phyloP scores from a whole-genome alignment of 768 basidiomycete genomes.

The Macrolepiota dolichaula region DNA sequence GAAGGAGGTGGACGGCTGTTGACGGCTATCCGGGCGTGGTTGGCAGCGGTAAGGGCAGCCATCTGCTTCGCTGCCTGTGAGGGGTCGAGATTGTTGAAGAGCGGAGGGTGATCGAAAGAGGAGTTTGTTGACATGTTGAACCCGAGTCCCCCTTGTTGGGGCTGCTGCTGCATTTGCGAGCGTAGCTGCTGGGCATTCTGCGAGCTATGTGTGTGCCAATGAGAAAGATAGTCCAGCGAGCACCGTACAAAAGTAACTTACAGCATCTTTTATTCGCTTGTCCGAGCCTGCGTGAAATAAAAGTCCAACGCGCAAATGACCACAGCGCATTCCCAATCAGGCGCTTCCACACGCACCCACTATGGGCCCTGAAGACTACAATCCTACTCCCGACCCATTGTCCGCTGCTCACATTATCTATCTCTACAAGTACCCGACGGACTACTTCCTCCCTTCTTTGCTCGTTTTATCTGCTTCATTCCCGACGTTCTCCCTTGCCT shows the following conservation, averaged over 20 bases:
- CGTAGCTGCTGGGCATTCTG: slow-evolving; percentile 37
- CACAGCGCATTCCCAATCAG: slow-evolving; percentile 5
- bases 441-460: not conserved
- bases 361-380: not conserved
- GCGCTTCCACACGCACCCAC: slow-evolving; percentile 8
- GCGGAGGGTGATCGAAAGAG: slow-evolving; percentile 32
- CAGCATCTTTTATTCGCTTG: slow-evolving; percentile 25
- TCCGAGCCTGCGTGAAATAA: slow-evolving; percentile 10
- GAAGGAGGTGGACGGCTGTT: slow-evolving; percentile 38
- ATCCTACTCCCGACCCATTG: not conserved
- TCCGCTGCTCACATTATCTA: not conserved
- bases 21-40: slow-evolving; percentile 55
- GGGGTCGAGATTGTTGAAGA: slow-evolving; percentile 58
- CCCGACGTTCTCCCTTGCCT: not conserved
- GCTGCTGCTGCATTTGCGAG: slow-evolving; percentile 22
- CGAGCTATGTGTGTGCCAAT: slow-evolving; percentile 22
- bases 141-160: slow-evolving; percentile 27
- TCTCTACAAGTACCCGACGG: not conserved
- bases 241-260: slow-evolving; percentile 21
- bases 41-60: slow-evolving; percentile 68
- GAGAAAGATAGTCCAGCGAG: slow-evolving; percentile 9
- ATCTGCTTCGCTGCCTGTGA: slow-evolving; percentile 75
- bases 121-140: slow-evolving; percentile 28
- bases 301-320: slow-evolving; percentile 6
- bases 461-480: not conserved